Conservation (phyloP, 108 stramenopile species). For the Seminavis robusta region DNA sequence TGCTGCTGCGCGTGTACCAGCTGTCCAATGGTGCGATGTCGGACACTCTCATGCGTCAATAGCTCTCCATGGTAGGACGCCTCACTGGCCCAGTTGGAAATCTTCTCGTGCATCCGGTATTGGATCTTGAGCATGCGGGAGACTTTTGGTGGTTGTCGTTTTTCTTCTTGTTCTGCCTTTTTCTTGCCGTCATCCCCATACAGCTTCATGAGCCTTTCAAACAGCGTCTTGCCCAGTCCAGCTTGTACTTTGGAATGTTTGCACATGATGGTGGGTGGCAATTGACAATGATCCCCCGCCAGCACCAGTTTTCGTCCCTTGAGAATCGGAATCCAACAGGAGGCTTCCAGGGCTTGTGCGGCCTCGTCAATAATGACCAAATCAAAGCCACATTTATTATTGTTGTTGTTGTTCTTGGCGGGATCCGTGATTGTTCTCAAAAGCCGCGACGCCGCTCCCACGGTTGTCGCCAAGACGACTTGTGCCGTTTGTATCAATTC, state of each 20-base stretch:
- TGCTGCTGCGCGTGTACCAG: constrained; percentile 18
- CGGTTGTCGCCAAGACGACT: constrained; percentile 87
- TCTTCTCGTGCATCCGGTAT: constrained; percentile 94
- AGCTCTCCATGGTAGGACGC: constrained; percentile 86
- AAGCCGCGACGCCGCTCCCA: constrained; percentile 76
- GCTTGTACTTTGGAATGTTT: constrained; percentile 38
- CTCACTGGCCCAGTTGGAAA: constrained; percentile 90
- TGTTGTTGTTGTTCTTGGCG: constrained; percentile 1
- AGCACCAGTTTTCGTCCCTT: constrained; percentile 80
- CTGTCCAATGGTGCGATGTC: constrained; percentile 38
- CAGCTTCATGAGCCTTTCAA: constrained; percentile 88
- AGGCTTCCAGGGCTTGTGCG: constrained; percentile 94
- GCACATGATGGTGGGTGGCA: constrained; percentile 92
- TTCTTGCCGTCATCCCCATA: constrained; percentile 38
- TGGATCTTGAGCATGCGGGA: constrained; percentile 89
- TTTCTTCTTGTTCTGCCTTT: not conserved
- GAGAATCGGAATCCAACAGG: constrained; percentile 93
- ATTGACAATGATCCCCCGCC: constrained; percentile 96
- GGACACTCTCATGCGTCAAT: constrained; percentile 56
- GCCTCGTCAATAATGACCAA: constrained; percentile 99
- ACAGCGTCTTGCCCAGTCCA: constrained; percentile 87
- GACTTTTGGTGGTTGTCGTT: constrained; percentile 11
- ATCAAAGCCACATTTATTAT: constrained; percentile 68
- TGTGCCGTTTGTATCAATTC: constrained; percentile 70
- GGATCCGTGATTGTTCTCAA: constrained; percentile 43